A percentile compares a stretch with the other conserved stretches of the same genome.
These are phyloP conservation scores for Trichoderma aggressivum DNA, from an alignment of 2,329 filamentous ascomycete species.

Conservation along the genomic window DNA sequence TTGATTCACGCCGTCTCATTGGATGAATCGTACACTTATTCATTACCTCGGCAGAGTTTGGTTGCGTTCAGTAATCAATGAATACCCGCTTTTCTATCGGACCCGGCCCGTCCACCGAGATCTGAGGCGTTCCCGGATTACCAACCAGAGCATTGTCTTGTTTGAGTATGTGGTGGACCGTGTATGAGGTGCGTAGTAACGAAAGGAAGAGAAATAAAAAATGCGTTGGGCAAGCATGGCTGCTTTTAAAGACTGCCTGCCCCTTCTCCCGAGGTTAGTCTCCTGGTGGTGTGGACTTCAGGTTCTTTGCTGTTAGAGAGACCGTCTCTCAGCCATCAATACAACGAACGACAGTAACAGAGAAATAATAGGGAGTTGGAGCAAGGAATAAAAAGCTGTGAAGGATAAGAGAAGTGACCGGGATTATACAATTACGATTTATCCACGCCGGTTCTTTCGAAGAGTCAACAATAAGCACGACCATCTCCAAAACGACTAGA, in stretches of 20 bases:
- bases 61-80: not conserved
- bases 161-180: not conserved
- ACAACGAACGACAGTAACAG: not conserved
- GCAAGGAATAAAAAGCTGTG: not conserved
- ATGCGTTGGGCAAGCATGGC: not conserved
- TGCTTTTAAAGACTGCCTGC: not conserved
- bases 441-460: not conserved
- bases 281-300: not conserved
- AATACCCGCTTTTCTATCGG: conserved; percentile 1
- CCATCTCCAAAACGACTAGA: not conserved
- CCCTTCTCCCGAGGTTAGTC: not conserved
- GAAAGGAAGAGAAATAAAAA: not conserved
- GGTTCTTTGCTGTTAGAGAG: no score
- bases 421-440: not conserved
- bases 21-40: not conserved
- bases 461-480: not conserved
- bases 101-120: not conserved
- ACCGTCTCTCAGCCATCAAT: not conserved
- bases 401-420: not conserved
- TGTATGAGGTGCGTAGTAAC: not conserved
- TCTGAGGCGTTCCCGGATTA: conserved; percentile 1
- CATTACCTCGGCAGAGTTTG: not conserved
- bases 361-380: not conserved
- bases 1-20: not conserved
- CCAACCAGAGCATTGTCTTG: not conserved